Evolutionary conservation across 2,329 filamentous ascomycete species (phyloP), one percentile per base, ranked within the genome.

Genomic region (Diaporthe ampelina): DNA sequence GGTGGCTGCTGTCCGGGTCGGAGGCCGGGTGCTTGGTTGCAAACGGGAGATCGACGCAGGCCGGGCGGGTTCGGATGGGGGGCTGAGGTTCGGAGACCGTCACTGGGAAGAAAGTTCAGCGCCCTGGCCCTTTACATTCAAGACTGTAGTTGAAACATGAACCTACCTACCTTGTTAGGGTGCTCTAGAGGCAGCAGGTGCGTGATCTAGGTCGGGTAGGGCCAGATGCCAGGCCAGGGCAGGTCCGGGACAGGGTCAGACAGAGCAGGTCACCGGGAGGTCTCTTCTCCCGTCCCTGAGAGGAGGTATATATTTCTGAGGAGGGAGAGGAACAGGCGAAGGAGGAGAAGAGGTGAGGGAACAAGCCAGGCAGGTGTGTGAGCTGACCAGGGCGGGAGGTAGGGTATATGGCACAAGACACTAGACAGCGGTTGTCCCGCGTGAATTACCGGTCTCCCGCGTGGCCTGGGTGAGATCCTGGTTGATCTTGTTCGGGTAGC

Each of bases 1-100:
- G 76, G 74, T 73, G 57, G 65, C 69, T 74, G 59, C 50, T 70
- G 69, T 72, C 24, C 69, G 45, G 32, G 70, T 32, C 10, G 26
- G 6, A 17, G n/a, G 48, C 43, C 59, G 57, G 50, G 45, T 73
- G 57, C 50, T n/a, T 63, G 52, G 43, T 72, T 69, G 40, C 61
- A 63, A 56, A 54, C 45, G 67, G 72, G 67, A 68, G 45, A 43
- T 65, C 40, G 57, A 65, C 65, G 43, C 40, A 45, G 50, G 45
- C 26, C 21, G 26, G 48, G 32, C 56, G 37, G 32, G 56, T 17
- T 58, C 61, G 56, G 70, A 26, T 56, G 57, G 57, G 52, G 63
- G 68, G 59, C 32, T 69, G 58, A 54, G 52, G 21, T 45, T 57
- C 67, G 59, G 29, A 37, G 73, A 65, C 59, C 50, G 63, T 50